A percentile compares a stretch with the other conserved stretches of the same genome.
Conservation (phyloP, 345 rosid species). For the Brassica napus region Da-Ae NC_063442.1:24165001-24165500, state of each 20-base stretch:
- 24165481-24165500: constrained; percentile 96
- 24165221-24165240: constrained; percentile 11
- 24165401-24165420: constrained; percentile 97
- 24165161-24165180: not conserved
- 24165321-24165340: not conserved
- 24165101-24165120: not conserved
- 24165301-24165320: constrained; percentile 35
- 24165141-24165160: not conserved
- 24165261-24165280: constrained; percentile 24
- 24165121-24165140: not conserved
- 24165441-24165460: constrained; percentile 83
- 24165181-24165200: not conserved
- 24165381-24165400: constrained; percentile 96
- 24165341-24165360: not conserved
- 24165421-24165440: constrained; percentile 97
- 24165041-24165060: not conserved
- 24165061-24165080: not conserved
- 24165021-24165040: not conserved
- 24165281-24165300: constrained; percentile 19
- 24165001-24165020: not conserved
- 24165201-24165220: constrained; percentile 20
- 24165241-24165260: constrained; percentile 2
- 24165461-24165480: constrained; percentile 97
- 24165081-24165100: not conserved
- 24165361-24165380: constrained; percentile 71